phyloP scores from a whole-genome alignment of 1,284 basidiomycete species.

The Heterobasidion irregulare region DNA sequence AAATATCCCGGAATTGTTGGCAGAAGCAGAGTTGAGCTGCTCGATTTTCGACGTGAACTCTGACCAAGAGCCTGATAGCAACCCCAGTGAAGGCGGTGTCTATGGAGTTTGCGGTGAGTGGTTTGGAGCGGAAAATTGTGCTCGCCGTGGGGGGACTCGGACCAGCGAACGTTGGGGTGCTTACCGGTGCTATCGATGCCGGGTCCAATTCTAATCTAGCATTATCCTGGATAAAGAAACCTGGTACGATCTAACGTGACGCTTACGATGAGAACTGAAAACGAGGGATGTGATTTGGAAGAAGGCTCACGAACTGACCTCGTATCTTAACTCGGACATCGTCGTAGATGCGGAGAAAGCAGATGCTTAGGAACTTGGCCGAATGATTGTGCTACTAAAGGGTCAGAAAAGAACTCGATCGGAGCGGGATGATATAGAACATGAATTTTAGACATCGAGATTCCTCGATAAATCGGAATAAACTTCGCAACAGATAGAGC shows the following conservation, averaged over 20 bases:
- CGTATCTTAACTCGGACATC: neutral
- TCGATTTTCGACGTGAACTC: slow-evolving; percentile 34
- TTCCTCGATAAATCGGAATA: too few species aligned
- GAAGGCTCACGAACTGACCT: neutral
- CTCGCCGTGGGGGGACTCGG: neutral
- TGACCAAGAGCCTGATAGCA: slow-evolving; percentile 46
- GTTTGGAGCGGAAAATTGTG: neutral
- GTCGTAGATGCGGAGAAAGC: neutral
- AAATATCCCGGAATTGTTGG: slow-evolving; percentile 21
- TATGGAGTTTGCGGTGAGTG: slow-evolving; percentile 15
- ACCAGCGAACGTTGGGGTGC: neutral
- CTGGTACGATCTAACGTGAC: slow-evolving; percentile 16
- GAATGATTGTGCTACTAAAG: too few species aligned
- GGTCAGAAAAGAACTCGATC: too few species aligned
- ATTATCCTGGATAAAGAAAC: slow-evolving; percentile 25
- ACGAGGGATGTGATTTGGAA: too few species aligned
- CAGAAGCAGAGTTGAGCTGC: slow-evolving; percentile 35
- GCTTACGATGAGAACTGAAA: too few species aligned
- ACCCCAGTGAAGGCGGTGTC: slow-evolving; percentile 56
- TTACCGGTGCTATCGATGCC: slow-evolving; percentile 18
- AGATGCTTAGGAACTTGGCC: neutral
- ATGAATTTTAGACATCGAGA: too few species aligned
- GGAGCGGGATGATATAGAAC: too few species aligned
- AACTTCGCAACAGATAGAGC: too few species aligned
- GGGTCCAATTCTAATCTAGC: slow-evolving; percentile 15